Conservation (phyloP, 1,139 yeast species). For the Diutina siamensis region DNA sequence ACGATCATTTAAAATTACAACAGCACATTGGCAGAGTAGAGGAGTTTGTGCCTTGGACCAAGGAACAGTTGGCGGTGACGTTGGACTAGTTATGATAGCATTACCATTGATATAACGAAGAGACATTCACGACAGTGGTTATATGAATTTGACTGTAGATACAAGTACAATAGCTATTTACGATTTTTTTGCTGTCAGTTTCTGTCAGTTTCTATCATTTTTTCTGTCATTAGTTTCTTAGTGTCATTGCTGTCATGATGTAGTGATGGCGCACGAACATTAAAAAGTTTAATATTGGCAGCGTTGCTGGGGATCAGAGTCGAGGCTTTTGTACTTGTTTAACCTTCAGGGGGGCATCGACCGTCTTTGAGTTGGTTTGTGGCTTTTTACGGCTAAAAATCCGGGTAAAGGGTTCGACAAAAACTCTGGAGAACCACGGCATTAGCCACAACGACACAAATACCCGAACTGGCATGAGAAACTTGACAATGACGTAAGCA, state of each 20-base stretch:
- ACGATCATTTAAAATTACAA: constrained; percentile 18
- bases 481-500: constrained; percentile 71
- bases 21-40: constrained; percentile 16
- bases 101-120: neutral
- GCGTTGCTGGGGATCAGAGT: neutral
- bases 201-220: neutral
- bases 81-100: constrained; percentile 16
- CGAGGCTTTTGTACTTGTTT: neutral
- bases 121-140: neutral
- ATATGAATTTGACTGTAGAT: neutral
- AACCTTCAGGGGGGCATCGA: neutral
- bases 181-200: neutral
- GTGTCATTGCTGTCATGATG: too few species aligned
- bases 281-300: too few species aligned
- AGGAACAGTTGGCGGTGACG: constrained; percentile 24
- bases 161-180: neutral
- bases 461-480: constrained; percentile 47
- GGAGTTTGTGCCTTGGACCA: constrained; percentile 24
- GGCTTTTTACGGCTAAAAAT: constrained; percentile 16
- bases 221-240: neutral
- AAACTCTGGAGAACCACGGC: constrained; percentile 56
- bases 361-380: neutral
- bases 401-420: constrained; percentile 41
- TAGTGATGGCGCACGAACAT: too few species aligned
- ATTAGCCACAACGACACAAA: constrained; percentile 45